phyloP scores from a whole-genome alignment of 768 basidiomycete genomes.

The Cystobasidiopsis lactophilus region DNA sequence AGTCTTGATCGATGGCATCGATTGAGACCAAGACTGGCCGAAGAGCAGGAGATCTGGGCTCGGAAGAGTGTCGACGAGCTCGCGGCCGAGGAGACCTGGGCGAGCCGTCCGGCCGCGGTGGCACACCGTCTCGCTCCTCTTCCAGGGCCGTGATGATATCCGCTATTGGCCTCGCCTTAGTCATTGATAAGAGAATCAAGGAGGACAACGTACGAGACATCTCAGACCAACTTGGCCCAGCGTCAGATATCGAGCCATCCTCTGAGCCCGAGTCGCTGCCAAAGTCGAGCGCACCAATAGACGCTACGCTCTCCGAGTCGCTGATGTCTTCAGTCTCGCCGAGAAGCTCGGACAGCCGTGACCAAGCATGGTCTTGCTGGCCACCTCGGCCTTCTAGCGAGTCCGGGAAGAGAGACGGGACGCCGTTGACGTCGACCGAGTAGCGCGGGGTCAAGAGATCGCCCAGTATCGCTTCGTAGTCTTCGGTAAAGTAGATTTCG shows the following conservation, averaged over 20 bases:
- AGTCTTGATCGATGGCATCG: slow-evolving; percentile 13
- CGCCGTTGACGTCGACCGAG: neutral
- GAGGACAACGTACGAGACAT: too few species aligned
- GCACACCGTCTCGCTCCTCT: slow-evolving; percentile 15
- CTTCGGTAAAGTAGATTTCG: slow-evolving; percentile 59
- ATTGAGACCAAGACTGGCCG: slow-evolving; percentile 17
- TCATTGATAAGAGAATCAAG: neutral
- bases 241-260: slow-evolving; percentile 9
- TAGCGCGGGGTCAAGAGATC: slow-evolving; percentile 39
- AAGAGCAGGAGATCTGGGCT: slow-evolving; percentile 18
- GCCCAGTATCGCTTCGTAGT: slow-evolving; percentile 89
- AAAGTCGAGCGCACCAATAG: slow-evolving; percentile 51
- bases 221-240: slow-evolving; percentile 5
- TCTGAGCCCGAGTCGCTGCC: slow-evolving; percentile 31
- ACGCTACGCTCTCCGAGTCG: slow-evolving; percentile 72
- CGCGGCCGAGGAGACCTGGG: slow-evolving; percentile 14
- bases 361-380: slow-evolving; percentile 40
- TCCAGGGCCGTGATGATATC: slow-evolving; percentile 19
- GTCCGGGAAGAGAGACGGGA: slow-evolving; percentile 14
- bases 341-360: slow-evolving; percentile 48
- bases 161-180: slow-evolving; percentile 13
- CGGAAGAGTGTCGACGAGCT: slow-evolving; percentile 13
- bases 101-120: neutral
- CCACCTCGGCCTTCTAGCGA: slow-evolving; percentile 10
- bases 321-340: slow-evolving; percentile 66